These are phyloP conservation scores for Penicillium chermesinum DNA, from an alignment of 495 filamentous ascomycete species.

Conservation along the genomic window DNA sequence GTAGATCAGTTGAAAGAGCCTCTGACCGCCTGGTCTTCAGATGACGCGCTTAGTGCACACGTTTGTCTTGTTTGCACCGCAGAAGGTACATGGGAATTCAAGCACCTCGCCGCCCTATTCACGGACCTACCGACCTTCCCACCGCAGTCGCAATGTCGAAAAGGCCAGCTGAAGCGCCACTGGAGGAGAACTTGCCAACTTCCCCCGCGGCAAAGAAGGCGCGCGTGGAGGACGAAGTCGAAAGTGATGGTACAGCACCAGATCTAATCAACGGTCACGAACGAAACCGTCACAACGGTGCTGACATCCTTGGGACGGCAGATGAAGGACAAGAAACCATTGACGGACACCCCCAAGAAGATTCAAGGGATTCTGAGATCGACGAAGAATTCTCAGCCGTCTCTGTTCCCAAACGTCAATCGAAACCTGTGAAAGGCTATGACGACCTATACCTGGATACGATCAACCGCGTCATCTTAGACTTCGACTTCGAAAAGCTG, in stretches of 20 bases:
- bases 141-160: slow-evolving; percentile 57
- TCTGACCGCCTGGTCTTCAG: neutral
- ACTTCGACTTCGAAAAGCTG: slow-evolving; percentile 97
- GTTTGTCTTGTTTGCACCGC: slow-evolving; percentile 44
- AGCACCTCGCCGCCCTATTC: too few relatives aligned
- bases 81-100: slow-evolving; percentile 14
- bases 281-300: slow-evolving; percentile 33
- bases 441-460: slow-evolving; percentile 97
- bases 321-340: slow-evolving; percentile 39
- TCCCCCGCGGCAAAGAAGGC: slow-evolving; percentile 77
- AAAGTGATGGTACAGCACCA: slow-evolving; percentile 32
- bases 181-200: slow-evolving; percentile 58
- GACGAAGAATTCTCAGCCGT: slow-evolving; percentile 40
- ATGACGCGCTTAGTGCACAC: slow-evolving; percentile 4
- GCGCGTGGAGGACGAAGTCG: slow-evolving; percentile 54
- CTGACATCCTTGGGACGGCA: slow-evolving; percentile 33
- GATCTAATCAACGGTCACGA: slow-evolving; percentile 33
- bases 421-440: slow-evolving; percentile 80
- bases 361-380: slow-evolving; percentile 26
- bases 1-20: neutral
- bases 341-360: slow-evolving; percentile 33
- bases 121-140: too few relatives aligned
- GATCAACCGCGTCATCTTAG: slow-evolving; percentile 78
- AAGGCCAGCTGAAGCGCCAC: slow-evolving; percentile 67
- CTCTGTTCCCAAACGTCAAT: slow-evolving; percentile 54